phyloP scores from a whole-genome alignment of 1,284 basidiomycete species.

The Ceratobasidium sp. region DNA sequence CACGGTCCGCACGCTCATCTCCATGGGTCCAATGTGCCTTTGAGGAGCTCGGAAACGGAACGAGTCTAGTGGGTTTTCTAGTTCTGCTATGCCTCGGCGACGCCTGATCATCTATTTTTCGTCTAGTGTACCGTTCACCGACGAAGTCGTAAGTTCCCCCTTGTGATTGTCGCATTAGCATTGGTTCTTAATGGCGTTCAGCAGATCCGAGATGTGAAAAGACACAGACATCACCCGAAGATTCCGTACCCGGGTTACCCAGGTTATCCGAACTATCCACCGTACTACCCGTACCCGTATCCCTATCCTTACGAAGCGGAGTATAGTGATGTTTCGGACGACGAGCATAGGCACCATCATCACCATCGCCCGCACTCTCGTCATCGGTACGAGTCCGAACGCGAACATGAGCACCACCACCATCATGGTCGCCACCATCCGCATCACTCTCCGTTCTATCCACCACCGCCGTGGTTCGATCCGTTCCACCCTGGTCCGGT shows the following conservation, averaged over 20 bases:
- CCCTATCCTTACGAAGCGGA: background rate
- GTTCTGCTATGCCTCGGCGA: background rate
- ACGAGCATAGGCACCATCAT: background rate
- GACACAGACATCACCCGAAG: background rate
- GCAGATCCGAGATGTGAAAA: background rate
- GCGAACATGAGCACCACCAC: background rate
- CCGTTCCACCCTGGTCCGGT: too few species aligned
- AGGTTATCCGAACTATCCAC: background rate
- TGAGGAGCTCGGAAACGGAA: background rate
- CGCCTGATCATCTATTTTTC: background rate
- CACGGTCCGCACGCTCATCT: too few species aligned
- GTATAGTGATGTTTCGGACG: background rate
- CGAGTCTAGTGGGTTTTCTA: background rate
- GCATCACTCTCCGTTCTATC: background rate
- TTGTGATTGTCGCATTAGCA: too few species aligned
- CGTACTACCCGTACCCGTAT: background rate
- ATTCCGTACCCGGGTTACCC: background rate
- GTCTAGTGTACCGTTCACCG: background rate
- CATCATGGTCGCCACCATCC: background rate
- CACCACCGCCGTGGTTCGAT: background rate
- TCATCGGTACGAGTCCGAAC: background rate
- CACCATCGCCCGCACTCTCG: background rate
- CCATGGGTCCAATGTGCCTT: too few species aligned
- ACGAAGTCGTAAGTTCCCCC: background rate
- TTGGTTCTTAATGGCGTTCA: too few species aligned